Evolutionary conservation across 768 basidiomycete species (phyloP).

Genomic region (Naganishia vaughanmartiniae): DNA sequence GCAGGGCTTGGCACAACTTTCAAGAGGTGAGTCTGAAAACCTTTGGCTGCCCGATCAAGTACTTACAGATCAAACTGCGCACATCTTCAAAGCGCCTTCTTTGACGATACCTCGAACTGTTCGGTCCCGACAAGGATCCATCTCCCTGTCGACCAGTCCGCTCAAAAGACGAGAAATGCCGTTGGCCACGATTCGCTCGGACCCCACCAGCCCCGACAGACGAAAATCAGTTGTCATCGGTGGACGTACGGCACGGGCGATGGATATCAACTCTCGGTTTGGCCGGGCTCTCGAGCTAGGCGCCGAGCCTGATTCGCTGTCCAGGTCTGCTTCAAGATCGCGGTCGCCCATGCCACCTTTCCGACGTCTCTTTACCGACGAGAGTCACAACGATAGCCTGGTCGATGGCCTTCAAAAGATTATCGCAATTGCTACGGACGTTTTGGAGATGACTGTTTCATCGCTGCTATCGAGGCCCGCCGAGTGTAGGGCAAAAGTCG

Average conservation of each 20-base stretch:
- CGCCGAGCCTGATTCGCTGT: slow-evolving; percentile 50
- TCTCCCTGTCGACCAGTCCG: slow-evolving; percentile 45
- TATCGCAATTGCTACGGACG: slow-evolving; percentile 87
- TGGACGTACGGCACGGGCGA: slow-evolving; percentile 7
- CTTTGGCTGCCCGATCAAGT: not conserved
- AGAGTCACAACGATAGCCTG: slow-evolving; percentile 34
- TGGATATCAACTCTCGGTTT: slow-evolving; percentile 23
- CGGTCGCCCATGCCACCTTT: slow-evolving; percentile 70
- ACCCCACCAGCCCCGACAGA: slow-evolving; percentile 23
- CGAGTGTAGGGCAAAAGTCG: slow-evolving; percentile 78
- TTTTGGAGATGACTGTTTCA: slow-evolving; percentile 81
- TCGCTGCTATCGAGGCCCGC: slow-evolving; percentile 84
- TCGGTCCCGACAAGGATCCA: slow-evolving; percentile 42
- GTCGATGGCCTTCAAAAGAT: slow-evolving; percentile 69
- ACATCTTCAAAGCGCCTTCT: slow-evolving; percentile 33
- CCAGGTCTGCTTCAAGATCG: slow-evolving; percentile 88
- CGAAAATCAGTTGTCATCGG: slow-evolving; percentile 3
- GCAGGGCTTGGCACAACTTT: not conserved
- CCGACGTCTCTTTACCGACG: slow-evolving; percentile 20
- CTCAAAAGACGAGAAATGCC: slow-evolving; percentile 30
- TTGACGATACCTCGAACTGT: slow-evolving; percentile 38
- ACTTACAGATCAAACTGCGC: not conserved
- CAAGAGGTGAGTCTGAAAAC: slow-evolving; percentile 16
- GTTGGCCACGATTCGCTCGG: slow-evolving; percentile 4
- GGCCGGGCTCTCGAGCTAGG: slow-evolving; percentile 24